A percentile compares a stretch with the other conserved stretches of the same genome.
phyloP scores from a whole-genome alignment of 2,329 filamentous ascomycete species.

The Fonsecaea pugnacius region DNA sequence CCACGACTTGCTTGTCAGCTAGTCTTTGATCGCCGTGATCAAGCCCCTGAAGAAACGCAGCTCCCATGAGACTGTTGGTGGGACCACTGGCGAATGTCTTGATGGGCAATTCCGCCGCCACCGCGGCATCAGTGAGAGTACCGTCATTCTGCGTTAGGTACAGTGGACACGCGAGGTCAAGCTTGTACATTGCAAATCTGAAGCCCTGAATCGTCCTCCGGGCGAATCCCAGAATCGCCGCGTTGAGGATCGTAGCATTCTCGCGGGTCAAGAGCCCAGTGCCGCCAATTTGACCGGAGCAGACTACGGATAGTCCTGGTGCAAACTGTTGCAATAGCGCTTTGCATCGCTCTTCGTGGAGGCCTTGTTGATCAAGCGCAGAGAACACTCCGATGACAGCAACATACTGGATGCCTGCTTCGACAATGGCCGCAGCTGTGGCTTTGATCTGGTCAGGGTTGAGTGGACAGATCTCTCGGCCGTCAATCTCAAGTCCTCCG shows the following conservation, averaged over 20 bases:
- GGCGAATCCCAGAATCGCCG: constrained; percentile 63
- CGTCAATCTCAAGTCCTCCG: constrained; percentile 57
- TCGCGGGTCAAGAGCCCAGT: constrained; percentile 61
- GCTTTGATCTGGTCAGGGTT: constrained; percentile 46
- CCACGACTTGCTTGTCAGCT: constrained; percentile 45
- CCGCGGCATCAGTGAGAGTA: constrained; percentile 60
- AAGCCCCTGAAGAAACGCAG: constrained; percentile 60
- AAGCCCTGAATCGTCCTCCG: constrained; percentile 62
- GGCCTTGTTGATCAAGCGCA: constrained; percentile 49
- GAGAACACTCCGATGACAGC: constrained; percentile 55
- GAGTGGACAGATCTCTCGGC: constrained; percentile 50
- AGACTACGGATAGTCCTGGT: constrained; percentile 48
- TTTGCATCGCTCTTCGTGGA: constrained; percentile 50
- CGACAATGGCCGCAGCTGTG: constrained; percentile 43
- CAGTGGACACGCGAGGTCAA: constrained; percentile 59
- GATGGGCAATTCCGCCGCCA: constrained; percentile 62
- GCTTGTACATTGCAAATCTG: constrained; percentile 54
- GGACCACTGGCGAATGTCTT: constrained; percentile 66
- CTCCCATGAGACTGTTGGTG: constrained; percentile 67
- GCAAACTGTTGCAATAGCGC: constrained; percentile 45
- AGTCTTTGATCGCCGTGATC: constrained; percentile 27
- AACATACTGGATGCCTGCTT: constrained; percentile 45
- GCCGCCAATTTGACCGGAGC: constrained; percentile 52
- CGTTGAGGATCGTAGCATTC: constrained; percentile 68
- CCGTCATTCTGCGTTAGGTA: constrained; percentile 70